Conservation (phyloP, 106 monocot genomes). For the Acanthochlamys bracteata region DNA sequence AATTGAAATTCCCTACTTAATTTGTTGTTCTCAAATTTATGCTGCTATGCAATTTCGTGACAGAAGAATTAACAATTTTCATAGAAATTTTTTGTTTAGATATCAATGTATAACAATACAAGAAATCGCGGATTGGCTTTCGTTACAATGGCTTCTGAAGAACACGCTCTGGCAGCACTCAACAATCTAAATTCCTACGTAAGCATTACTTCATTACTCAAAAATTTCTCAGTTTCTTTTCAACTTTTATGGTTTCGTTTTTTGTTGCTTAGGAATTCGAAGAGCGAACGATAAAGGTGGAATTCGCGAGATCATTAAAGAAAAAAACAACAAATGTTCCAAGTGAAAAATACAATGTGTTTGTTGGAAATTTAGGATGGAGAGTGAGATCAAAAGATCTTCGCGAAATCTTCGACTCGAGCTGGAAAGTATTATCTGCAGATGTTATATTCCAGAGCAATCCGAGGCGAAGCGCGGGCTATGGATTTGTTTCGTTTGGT, state of each 20-base stretch:
- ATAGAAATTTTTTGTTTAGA: conserved; percentile 17
- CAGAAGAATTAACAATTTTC: neutral
- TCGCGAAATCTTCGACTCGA: conserved; percentile 41
- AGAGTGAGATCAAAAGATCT: conserved; percentile 50
- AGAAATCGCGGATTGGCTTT: conserved; percentile 85
- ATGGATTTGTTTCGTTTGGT: conserved; percentile 67
- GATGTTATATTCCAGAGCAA: conserved; percentile 65
- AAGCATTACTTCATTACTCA: conserved; percentile 13
- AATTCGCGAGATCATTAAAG: conserved; percentile 38
- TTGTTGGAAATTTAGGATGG: conserved; percentile 68
- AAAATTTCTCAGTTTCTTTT: neutral
- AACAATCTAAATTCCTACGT: conserved; percentile 53
- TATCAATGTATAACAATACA: conserved; percentile 63
- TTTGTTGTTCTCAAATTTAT: neutral
- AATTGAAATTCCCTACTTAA: neutral
- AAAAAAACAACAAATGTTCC: conserved; percentile 34
- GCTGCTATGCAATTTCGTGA: neutral
- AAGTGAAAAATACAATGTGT: conserved; percentile 33
- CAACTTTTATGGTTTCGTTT: neutral
- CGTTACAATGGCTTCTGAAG: conserved; percentile 74
- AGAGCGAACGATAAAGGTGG: conserved; percentile 57
- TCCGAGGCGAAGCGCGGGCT: conserved; percentile 74
- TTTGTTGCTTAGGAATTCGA: conserved; percentile 40
- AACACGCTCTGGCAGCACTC: conserved; percentile 54
- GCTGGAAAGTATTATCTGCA: conserved; percentile 47